phyloP scores from a whole-genome alignment of 1,284 basidiomycete species.

The Leccinum brunneo-olivaceum region DNA sequence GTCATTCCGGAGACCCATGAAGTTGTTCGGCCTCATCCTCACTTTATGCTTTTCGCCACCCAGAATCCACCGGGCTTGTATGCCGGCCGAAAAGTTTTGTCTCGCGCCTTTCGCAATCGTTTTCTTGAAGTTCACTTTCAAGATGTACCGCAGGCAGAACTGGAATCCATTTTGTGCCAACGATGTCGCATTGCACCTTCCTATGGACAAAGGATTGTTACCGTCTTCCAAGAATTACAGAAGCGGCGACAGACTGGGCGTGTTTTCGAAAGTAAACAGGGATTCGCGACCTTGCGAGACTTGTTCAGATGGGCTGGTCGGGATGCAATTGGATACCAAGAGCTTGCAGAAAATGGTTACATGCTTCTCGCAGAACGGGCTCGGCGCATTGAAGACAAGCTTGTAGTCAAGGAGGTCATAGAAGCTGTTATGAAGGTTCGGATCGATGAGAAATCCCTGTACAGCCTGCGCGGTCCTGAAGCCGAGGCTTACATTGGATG shows the following conservation, averaged over 20 bases:
- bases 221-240: slow-evolving; percentile 90
- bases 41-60: slow-evolving; percentile 98
- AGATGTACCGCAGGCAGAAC: slow-evolving; percentile 90
- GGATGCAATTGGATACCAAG: slow-evolving; percentile 83
- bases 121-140: slow-evolving; percentile 98
- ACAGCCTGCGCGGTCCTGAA: slow-evolving; percentile 54
- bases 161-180: slow-evolving; percentile 89
- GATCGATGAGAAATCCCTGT: slow-evolving; percentile 69
- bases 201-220: slow-evolving; percentile 86
- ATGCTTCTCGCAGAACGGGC: slow-evolving; percentile 96
- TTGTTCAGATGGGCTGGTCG: slow-evolving; percentile 96
- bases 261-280: slow-evolving; percentile 96
- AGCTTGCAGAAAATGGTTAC: slow-evolving; percentile 94
- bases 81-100: slow-evolving; percentile 91
- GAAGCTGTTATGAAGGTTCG: slow-evolving; percentile 87
- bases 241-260: slow-evolving; percentile 85
- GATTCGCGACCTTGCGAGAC: slow-evolving; percentile 95
- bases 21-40: slow-evolving; percentile 87
- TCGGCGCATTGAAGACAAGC: slow-evolving; percentile 79
- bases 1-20: slow-evolving; percentile 97
- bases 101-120: slow-evolving; percentile 96
- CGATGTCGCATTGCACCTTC: slow-evolving; percentile 88
- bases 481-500: slow-evolving; percentile 48
- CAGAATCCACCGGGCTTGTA: slow-evolving; percentile 99
- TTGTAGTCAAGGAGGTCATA: slow-evolving; percentile 87